These are phyloP conservation scores for Monascus purpureus DNA, from an alignment of 495 filamentous ascomycete species.

Conservation along the genomic window DNA sequence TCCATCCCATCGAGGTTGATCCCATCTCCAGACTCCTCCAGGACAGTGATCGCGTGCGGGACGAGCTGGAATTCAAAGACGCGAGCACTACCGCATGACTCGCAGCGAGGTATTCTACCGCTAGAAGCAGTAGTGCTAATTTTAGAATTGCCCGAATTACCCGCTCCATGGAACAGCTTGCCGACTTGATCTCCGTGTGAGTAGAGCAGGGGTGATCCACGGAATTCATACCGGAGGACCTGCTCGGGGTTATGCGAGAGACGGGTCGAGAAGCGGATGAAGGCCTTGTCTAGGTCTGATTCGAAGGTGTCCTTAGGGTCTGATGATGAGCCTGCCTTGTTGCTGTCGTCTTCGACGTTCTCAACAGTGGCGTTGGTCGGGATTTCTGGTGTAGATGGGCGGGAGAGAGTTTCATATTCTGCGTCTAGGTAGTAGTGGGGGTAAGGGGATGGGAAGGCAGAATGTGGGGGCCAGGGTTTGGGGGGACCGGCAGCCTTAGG, in stretches of 20 bases:
- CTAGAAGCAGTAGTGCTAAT: background rate
- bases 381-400: constrained; percentile 26
- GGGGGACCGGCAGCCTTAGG: constrained; percentile 17
- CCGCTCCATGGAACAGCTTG: constrained; percentile 32
- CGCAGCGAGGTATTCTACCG: background rate
- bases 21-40: constrained; percentile 66
- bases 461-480: constrained; percentile 60
- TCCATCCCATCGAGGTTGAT: constrained; percentile 80
- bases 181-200: constrained; percentile 61
- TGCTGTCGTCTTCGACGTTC: constrained; percentile 33
- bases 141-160: background rate
- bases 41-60: constrained; percentile 75
- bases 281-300: constrained; percentile 68
- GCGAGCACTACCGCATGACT: constrained; percentile 8
- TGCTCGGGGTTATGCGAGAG: constrained; percentile 89
- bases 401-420: constrained; percentile 71
- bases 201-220: constrained; percentile 69
- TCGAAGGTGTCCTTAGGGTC: constrained; percentile 78
- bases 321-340: constrained; percentile 34
- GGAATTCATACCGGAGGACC: constrained; percentile 83
- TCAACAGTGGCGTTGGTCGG: constrained; percentile 43
- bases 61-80: constrained; percentile 84
- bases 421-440: constrained; percentile 75
- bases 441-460: constrained; percentile 54
- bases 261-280: constrained; percentile 79